Base-by-base conservation (phyloP, 2,329 filamentous ascomycete species). In the Elsinoe batatas region DNA sequence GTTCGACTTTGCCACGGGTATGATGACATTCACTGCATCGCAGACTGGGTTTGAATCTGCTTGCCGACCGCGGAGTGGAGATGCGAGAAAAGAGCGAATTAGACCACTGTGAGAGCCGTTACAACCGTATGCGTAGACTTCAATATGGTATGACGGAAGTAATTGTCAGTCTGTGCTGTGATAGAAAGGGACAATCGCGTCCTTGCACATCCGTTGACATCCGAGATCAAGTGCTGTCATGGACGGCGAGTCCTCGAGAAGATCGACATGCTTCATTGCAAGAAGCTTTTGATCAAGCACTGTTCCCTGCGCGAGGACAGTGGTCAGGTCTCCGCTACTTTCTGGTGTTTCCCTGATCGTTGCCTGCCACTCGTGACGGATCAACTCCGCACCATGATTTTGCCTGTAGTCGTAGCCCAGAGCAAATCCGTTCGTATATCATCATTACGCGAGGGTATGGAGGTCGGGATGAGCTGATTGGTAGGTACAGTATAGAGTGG, bases 131-230 rank as follows among this genome's bases (percentile, higher is more conserved):
- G 6, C 26, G 20, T 10, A 26, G 20, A 17, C 40, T 3, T 44
- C n/a, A 11, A 44, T 12, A 44, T 44, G 40, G 18, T 44, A 30
- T 44, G 40, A 44, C 40, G 40, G 40, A n/a, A 44, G 13, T 11
- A 12, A 44, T 10, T 44, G 20, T 44, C 11, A 44, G 18, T 30
- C 5, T 44, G 15, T 11, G 15, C 38, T 18, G 8, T 8, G 12
- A 10, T 30, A 30, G 30, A 10, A n/a, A 35, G 53, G 47, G 20
- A 47, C 33, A 22, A 18, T 36, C 18, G 33, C 43, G 12, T 38
- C 26, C 6, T 3, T 49, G 47, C 67, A 69, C 30, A 33, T 49
- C 44, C 44, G 44, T 49, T 3, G 44, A 10, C 26, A 15, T 49
- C 44, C 44, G 44, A 49, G 44, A 35, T 35, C 44, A 12, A 35